Evolutionary conservation across 1,284 basidiomycete genomes (phyloP).

Genomic region (Fomitopsis pinicola): DNA sequence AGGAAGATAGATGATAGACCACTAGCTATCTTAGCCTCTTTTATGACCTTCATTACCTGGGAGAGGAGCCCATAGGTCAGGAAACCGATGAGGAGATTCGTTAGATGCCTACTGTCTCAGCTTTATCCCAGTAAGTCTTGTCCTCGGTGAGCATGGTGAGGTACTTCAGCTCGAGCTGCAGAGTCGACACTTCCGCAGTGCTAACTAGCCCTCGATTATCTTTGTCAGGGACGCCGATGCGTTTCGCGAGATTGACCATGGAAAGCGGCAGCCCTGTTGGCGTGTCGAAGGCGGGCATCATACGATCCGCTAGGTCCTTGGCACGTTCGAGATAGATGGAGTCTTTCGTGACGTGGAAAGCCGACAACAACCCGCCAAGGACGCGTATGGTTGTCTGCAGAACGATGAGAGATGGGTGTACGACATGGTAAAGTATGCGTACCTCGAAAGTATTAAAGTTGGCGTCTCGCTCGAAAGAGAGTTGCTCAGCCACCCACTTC

Average conservation of each 20-base stretch:
- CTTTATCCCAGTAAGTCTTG: slow-evolving; percentile 77
- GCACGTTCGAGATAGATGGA: slow-evolving; percentile 72
- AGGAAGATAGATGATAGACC: slow-evolving; percentile 86
- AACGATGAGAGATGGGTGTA: background rate
- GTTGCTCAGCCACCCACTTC: slow-evolving; percentile 68
- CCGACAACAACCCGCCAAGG: slow-evolving; percentile 80
- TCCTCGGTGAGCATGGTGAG: slow-evolving; percentile 80
- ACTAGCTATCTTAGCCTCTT: slow-evolving; percentile 55
- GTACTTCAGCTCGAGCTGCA: slow-evolving; percentile 90
- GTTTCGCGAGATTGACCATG: slow-evolving; percentile 69
- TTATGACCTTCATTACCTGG: slow-evolving; percentile 74
- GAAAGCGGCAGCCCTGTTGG: slow-evolving; percentile 80
- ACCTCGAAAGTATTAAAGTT: slow-evolving; percentile 93
- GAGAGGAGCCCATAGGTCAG: slow-evolving; percentile 2
- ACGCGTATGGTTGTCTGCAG: slow-evolving; percentile 75
- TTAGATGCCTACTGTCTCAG: slow-evolving; percentile 55
- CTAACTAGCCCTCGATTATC: slow-evolving; percentile 70
- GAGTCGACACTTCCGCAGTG: slow-evolving; percentile 80
- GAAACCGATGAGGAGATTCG: background rate
- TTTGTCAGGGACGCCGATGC: slow-evolving; percentile 59
- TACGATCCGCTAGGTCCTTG: slow-evolving; percentile 77
- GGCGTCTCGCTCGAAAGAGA: slow-evolving; percentile 79
- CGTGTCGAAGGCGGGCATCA: slow-evolving; percentile 84
- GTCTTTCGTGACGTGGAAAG: slow-evolving; percentile 72
- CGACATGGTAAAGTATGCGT: slow-evolving; percentile 14